phyloP scores from a whole-genome alignment of 2,329 filamentous ascomycete genomes.

The Dactylonectria estremocensis region DNA sequence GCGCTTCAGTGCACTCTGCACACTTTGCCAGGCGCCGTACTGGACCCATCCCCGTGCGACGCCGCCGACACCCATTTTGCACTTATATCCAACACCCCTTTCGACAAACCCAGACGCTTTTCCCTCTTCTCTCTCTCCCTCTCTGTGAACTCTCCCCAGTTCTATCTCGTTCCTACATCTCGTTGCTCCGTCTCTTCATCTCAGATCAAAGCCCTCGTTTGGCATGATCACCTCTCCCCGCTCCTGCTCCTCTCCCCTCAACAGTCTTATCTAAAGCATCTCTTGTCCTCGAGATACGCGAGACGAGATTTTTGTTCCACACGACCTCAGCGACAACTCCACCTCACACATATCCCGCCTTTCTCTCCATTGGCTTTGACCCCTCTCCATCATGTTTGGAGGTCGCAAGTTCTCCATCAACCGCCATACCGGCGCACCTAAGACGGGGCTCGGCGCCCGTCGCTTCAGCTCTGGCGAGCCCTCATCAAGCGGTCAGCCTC shows the following conservation, averaged over 20 bases:
- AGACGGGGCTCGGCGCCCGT: conserved; percentile 62
- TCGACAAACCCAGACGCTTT: conserved; percentile 34
- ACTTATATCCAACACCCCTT: conserved; percentile 47
- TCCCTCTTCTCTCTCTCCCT: conserved; percentile 26
- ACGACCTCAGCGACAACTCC: conserved; percentile 11
- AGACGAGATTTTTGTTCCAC: conserved; percentile 18
- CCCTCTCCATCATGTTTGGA: conserved; percentile 62
- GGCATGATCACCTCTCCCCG: conserved; percentile 23
- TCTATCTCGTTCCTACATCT: conserved; percentile 5
- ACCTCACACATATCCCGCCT: not conserved
- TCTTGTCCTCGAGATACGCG: conserved; percentile 32
- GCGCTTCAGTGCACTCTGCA: not conserved
- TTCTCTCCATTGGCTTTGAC: conserved; percentile 6
- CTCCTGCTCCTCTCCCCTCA: conserved; percentile 12
- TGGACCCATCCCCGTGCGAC: conserved; percentile 30
- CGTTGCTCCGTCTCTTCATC: conserved; percentile 9
- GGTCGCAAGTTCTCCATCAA: conserved; percentile 78
- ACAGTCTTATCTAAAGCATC: conserved; percentile 26
- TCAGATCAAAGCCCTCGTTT: conserved; percentile 12
- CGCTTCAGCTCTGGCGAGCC: conserved; percentile 74
- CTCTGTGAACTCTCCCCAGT: conserved; percentile 23
- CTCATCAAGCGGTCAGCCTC: conserved; percentile 67
- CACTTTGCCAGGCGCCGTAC: conserved; percentile 27
- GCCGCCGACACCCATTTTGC: conserved; percentile 35
- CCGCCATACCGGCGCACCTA: conserved; percentile 74